Base-by-base conservation (phyloP, 495 filamentous ascomycete genomes). In the Amniculicola lignicola region DNA sequence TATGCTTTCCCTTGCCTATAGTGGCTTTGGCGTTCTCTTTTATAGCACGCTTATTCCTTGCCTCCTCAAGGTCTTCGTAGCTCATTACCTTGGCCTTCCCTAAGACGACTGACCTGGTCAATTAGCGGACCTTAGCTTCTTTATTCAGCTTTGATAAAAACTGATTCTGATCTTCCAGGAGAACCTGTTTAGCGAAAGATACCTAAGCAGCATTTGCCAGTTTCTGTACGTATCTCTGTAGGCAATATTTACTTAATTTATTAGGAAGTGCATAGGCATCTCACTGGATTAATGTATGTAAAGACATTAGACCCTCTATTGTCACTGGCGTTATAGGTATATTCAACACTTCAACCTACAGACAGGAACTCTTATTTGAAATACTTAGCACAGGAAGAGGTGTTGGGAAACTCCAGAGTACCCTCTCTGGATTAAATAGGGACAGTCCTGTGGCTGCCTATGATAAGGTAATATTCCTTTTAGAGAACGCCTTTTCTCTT, bases 51-150 rank as follows among this genome's bases (percentile, higher is more conserved):
- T 22, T 46, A 21, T 3, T 25, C 31, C 14, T 23, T 15, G 42
- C 42, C 24, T 46, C 42, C 25, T 46, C 22, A 15, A 46, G 42
- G 4, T 46, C 23, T 7, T 46, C 42, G 24, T 4, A 46, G 22
- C 23, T 27, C 42, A 46, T 46, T 7, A 46, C 42, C 25, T 46
- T 46, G 3, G 21, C 42, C 22, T 46, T 46, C 6, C 25, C 21
- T 27, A 46, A 18, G 10, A 46, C 42, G 3, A 28, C 4, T 11
- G 42, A 46, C 23, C n/a, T 46, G 24, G 42, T 46, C 6, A 25
- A 25, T 27, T 25, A 14, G 21, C 42, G 42, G 4, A 15, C 24
- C n/a, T 28, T 46, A 46, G 21, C 42, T 46, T 46, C 42, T 21
- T 46, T 28, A 25, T 46, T 46, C 22, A 46, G 14, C 16, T 27